Base-by-base conservation (phyloP, 1,284 basidiomycete species). In the Trichosporon ovoides region DNA sequence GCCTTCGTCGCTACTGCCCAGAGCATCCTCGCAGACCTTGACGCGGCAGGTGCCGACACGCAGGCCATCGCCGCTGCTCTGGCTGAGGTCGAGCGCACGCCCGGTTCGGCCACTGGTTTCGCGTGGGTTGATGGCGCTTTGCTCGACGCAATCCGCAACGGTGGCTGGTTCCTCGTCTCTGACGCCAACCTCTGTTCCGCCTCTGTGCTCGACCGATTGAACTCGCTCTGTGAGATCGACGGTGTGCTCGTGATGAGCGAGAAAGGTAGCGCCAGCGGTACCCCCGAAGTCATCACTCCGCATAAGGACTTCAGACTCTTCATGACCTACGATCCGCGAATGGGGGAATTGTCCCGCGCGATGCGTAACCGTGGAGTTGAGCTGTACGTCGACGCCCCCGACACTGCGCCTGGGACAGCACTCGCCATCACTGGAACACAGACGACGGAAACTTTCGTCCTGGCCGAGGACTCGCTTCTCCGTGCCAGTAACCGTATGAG, bases 361-460 rank as follows among this genome's bases (percentile, higher is more conserved):
- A 99, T 99, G 96, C 86, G 96, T 38, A 99, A 99, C 75, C 86
- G 96, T 65, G 96, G 95, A 35, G 82, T 98, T 38, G 96, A 99
- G 75, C 83, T 98, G 36, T 83, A 59, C 35, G 63, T 73, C 19
- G 66, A 66, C 20, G 46, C 59, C 1, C 58, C 56, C 4, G 31
- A 38, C 9, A 24, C 46, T 1, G 38, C 22, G 2, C 19, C 16
- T 5, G 38, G 19, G 22, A 14, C 22, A 13, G 14, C 43, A 6
- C n/a, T 48, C 14, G 3, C 43, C 22, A 16, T 13, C 16, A 14
- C n/a, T n/a, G n/a, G n/a, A n/a, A n/a, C n/a, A n/a, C n/a, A 31
- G 43, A 11, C 31, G 16, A 18, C 20, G 2, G 24, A 55, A 48
- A 53, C 58, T 7, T 60, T 48, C n/a, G 56, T 56, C 0, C 51